Base-by-base conservation (phyloP, 345 rosid genomes). In the Dipteronia dyeriana region DNA sequence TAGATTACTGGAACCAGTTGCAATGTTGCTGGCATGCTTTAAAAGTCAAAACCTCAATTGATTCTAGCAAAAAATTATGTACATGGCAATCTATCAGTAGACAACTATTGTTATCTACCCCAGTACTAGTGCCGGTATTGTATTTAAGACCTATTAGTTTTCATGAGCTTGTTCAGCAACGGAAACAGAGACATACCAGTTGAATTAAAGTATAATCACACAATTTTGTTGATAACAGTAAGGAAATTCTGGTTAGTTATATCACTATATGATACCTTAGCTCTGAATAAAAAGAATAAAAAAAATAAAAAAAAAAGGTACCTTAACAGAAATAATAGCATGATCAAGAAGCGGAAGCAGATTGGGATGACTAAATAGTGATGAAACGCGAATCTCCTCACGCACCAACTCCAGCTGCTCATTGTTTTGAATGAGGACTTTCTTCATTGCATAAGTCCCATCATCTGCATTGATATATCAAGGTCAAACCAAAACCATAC, bases 281-380 rank as follows among this genome's bases (percentile, higher is more conserved):
- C 45, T 41, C 45, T 41, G 45, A 41, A 7, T 41, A 41, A 41
- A 41, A 45, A 2, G 3, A 29, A 5, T 0, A n/a, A n/a, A n/a
- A n/a, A n/a, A n/a, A n/a, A n/a, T 7, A 6, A 41, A 45, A 45
- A 9, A 45, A 1, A 45, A 1, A 0, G 79, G 67, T 75, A 94
- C 99, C 99, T 91, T 96, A 43, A 90, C 91, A 54, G 97, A 80
- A 68, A 96, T 90, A 67, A 96, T 91, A 68, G 98, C 98, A 63
- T 96, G 98, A 82, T 94, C 99, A 82, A 96, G 94, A 76, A 96
- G 95, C 0, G 98, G 98, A 84, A 96, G 99, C 88, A 96, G 83
- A 78, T 94, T 92, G 72, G 85, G 87, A 81, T 94, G 99, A 85
- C 76, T 89, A 86, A 97, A 94, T 79, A 97, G 74, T 4, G 98